Percentiles rank a stretch among this genome's conserved stretches.
Evolutionary conservation across 2,329 filamentous ascomycete species (phyloP).

Genomic region (Uncinocarpus reesii): DNA sequence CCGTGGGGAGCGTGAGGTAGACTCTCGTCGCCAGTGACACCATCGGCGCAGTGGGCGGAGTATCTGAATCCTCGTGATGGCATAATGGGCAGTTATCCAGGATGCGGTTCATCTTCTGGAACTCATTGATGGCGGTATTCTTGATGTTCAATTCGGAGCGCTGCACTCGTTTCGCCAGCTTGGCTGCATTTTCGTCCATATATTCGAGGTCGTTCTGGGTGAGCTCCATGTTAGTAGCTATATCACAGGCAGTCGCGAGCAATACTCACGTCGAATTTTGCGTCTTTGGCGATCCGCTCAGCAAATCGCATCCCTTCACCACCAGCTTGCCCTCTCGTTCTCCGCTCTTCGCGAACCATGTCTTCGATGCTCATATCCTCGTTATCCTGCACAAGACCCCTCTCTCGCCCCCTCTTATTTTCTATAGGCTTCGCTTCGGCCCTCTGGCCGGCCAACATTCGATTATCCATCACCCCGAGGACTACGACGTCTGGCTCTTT

Average conservation of each 20-base stretch:
- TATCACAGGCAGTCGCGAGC: background rate
- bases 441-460: constrained; percentile 66
- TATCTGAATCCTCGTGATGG: constrained; percentile 72
- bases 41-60: constrained; percentile 72
- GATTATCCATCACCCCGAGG: constrained; percentile 77
- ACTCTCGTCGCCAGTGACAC: constrained; percentile 76
- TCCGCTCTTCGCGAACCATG: constrained; percentile 89
- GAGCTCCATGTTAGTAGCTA: constrained; percentile 4
- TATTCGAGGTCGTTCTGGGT: constrained; percentile 74
- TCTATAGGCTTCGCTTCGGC: constrained; percentile 68
- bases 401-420: constrained; percentile 71
- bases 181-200: constrained; percentile 90
- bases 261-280: constrained; percentile 59
- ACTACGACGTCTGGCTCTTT: constrained; percentile 62
- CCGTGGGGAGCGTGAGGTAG: constrained; percentile 78
- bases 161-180: constrained; percentile 75
- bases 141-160: constrained; percentile 81
- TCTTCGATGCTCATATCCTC: constrained; percentile 94
- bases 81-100: constrained; percentile 84
- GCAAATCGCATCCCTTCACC: constrained; percentile 76
- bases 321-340: constrained; percentile 64
- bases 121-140: constrained; percentile 76
- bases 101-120: constrained; percentile 77
- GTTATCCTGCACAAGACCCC: constrained; percentile 78
- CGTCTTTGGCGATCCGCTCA: constrained; percentile 87